These are phyloP conservation scores for Botrytis squamosa DNA, from an alignment of 2,329 filamentous ascomycete genomes.

Conservation along the genomic window DNA sequence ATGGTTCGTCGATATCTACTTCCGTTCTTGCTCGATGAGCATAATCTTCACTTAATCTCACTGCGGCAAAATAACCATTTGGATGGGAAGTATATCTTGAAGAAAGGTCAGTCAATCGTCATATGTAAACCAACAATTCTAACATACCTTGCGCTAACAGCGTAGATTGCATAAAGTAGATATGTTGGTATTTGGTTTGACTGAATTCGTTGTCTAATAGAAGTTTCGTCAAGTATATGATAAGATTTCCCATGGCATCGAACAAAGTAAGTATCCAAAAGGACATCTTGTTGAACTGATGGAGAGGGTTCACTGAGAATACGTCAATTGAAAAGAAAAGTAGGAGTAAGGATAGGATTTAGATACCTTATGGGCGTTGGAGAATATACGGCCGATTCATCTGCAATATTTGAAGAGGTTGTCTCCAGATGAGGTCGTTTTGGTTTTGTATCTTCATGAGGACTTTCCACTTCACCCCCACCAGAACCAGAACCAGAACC, in stretches of 20 bases:
- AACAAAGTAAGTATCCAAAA: slow-evolving; percentile 77
- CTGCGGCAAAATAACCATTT: slow-evolving; percentile 64
- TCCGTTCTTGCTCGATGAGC: slow-evolving; percentile 66
- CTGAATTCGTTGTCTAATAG: slow-evolving; percentile 69
- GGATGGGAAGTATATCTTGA: slow-evolving; percentile 67
- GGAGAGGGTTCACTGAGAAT: slow-evolving; percentile 47
- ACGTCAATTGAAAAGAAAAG: background rate
- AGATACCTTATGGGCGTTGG: slow-evolving; percentile 44
- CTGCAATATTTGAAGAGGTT: slow-evolving; percentile 37
- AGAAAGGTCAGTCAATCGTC: slow-evolving; percentile 26
- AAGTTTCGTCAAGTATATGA: slow-evolving; percentile 75
- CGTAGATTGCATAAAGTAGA: slow-evolving; percentile 57
- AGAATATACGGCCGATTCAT: slow-evolving; percentile 46
- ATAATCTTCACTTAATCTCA: slow-evolving; percentile 70
- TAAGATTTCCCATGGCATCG: slow-evolving; percentile 81
- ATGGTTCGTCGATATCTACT: slow-evolving; percentile 78
- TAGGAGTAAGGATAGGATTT: slow-evolving; percentile 15
- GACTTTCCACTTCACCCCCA: slow-evolving; percentile 30
- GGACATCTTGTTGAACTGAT: slow-evolving; percentile 55
- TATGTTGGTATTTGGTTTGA: slow-evolving; percentile 52
- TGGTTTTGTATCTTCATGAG: slow-evolving; percentile 41
- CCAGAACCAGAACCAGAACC: slow-evolving; percentile 24
- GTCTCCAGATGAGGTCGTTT: slow-evolving; percentile 42
- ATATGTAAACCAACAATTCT: background rate
- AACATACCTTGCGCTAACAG: slow-evolving; percentile 59